Evolutionary conservation across 2,329 filamentous ascomycete genomes (phyloP), one percentile per base, ranked within the genome.

Genomic region (Penicillium palitans): DNA sequence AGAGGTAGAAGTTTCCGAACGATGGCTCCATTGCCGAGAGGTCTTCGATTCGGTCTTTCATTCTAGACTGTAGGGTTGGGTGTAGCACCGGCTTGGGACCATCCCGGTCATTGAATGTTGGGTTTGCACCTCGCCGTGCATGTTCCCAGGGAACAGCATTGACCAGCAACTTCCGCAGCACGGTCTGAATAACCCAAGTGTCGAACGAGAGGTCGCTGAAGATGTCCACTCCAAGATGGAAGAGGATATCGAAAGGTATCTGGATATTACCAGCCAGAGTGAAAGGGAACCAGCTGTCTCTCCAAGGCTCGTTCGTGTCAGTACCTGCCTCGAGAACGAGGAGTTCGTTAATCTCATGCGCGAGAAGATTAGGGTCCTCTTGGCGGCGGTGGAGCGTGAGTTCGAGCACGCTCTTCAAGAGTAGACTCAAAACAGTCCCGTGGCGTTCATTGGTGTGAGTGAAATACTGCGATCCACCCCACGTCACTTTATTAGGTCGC

Each of bases 211-310:
- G 61, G 47, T 76, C 71, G 12, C 69, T 63, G 61, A 75, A 76
- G 17, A 76, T 74, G 42, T 76, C 67, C 8, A 76, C 71, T 2
- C 74, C 74, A 15, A 76, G 64, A 13, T 59, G 60, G 31, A 67
- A 61, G 15, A 76, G 62, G 19, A 75, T 76, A 52, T 75, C 68
- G 46, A 75, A 75, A 0, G 74, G 73, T 4, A 76, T 69, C n/a
- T 65, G 65, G 35, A 76, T 72, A 55, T 76, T 76, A 15, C 68
- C 73, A 2, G 69, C 63, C 25, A 70, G 66, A 7, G 68, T 71
- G 48, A 76, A 76, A 6, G 73, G 72, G 33, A 76, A 71, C 44
- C 53, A 57, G 31, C 24, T 64, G 2, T 58, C 31, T 12, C 47
- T 25, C 57, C 66, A 61, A 10, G 62, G 55, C 7, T 58, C 37